Evolutionary conservation across 371 early-diverging fungal species (phyloP).

Genomic region (Basidiobolus meristosporus): DNA sequence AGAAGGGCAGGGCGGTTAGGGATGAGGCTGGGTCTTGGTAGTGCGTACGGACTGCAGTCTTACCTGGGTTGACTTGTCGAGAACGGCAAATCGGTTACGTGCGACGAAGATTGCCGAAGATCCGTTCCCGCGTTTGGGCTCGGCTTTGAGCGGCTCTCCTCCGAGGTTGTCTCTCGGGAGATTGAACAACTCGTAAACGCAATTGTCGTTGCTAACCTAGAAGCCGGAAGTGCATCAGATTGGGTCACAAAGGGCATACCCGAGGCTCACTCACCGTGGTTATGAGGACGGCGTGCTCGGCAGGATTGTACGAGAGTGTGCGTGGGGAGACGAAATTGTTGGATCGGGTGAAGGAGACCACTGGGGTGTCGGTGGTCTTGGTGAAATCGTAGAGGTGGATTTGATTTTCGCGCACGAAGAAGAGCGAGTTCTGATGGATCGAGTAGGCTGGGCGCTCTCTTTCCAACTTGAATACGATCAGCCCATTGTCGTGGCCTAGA

Average conservation of each 20-base stretch:
- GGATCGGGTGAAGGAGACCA: constrained; percentile 47
- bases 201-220: too few species aligned
- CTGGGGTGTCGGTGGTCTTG: constrained; percentile 49
- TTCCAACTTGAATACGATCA: constrained; percentile 93
- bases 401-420: constrained; percentile 68
- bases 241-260: too few species aligned
- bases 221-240: too few species aligned
- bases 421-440: constrained; percentile 42
- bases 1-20: not conserved
- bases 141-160: too few species aligned
- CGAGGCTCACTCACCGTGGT: constrained; percentile 38
- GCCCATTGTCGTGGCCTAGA: constrained; percentile 89
- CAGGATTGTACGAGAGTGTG: constrained; percentile 82
- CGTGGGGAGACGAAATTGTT: constrained; percentile 49
- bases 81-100: constrained; percentile 88
- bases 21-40: too few species aligned
- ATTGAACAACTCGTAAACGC: too few species aligned
- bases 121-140: constrained; percentile 57
- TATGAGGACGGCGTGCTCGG: constrained; percentile 72
- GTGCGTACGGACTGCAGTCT: too few species aligned
- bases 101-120: constrained; percentile 80
- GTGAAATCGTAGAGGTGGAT: constrained; percentile 64
- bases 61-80: constrained; percentile 61
- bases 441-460: constrained; percentile 85
- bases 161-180: too few species aligned